Evolutionary conservation across 805 yeast genomes (phyloP).

Genomic region (Babjeviella inositovora): DNA sequence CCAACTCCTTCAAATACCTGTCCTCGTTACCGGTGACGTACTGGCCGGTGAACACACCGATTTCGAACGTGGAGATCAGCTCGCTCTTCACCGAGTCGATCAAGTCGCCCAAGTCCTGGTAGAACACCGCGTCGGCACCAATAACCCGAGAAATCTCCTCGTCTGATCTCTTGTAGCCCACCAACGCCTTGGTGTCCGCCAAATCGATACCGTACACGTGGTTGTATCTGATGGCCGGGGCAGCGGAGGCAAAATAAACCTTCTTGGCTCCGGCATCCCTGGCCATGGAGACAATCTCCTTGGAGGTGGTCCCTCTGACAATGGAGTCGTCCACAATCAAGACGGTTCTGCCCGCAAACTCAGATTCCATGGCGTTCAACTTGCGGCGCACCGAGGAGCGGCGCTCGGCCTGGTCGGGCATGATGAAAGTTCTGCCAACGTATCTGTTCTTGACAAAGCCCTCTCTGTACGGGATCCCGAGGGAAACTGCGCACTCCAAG

Average conservation of each 20-base stretch:
- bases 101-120: slow-evolving; percentile 75
- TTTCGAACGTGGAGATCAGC: slow-evolving; percentile 57
- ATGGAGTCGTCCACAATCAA: slow-evolving; percentile 92
- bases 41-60: slow-evolving; percentile 91
- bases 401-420: slow-evolving; percentile 95
- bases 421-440: slow-evolving; percentile 94
- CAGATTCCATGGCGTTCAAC: slow-evolving; percentile 90
- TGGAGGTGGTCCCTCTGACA: slow-evolving; percentile 95
- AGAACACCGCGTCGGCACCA: slow-evolving; percentile 86
- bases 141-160: slow-evolving; percentile 61
- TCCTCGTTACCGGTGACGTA: slow-evolving; percentile 92
- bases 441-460: slow-evolving; percentile 95
- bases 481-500: slow-evolving; percentile 71
- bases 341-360: slow-evolving; percentile 74
- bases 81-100: slow-evolving; percentile 56
- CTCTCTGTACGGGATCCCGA: slow-evolving; percentile 80
- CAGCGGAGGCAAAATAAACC: slow-evolving; percentile 94
- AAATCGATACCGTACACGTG: slow-evolving; percentile 96
- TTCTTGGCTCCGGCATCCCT: slow-evolving; percentile 92
- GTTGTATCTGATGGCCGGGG: slow-evolving; percentile 94
- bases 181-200: slow-evolving; percentile 88
- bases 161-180: slow-evolving; percentile 68
- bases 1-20: slow-evolving; percentile 67
- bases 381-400: slow-evolving; percentile 88
- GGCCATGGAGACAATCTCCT: slow-evolving; percentile 96